Evolutionary conservation across 805 yeast genomes (phyloP), one percentile per base, ranked within the genome.

Genomic region (Schwanniomyces occidentalis): DNA sequence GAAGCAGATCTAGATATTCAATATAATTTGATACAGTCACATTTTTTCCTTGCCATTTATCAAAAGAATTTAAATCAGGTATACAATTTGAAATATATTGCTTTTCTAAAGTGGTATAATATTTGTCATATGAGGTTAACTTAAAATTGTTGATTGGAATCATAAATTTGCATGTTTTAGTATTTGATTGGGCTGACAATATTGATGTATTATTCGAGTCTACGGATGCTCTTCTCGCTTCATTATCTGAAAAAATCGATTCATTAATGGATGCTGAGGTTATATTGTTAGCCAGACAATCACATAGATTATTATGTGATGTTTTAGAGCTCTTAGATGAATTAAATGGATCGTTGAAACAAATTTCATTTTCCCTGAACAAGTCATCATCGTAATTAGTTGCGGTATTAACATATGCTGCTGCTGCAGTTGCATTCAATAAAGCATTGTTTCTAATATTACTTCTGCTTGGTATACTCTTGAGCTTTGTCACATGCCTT

Each of bases 21-120:
- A 23, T 16, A 27, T 32, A 45, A 28, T 53, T 51, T 9, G 58
- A 46, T n/a, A 58, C 24, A 1, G 52, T 49, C 13, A 56, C 25
- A 16, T 34, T 32, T 16, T 24, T 34, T 1, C 54, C 56, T 20
- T 37, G 34, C 73, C 73, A 68, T 37, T 49, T 58, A 40, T 65
- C 72, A 41, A 34, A 66, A 8, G 69, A 59, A 41, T 64, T 63
- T 34, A 67, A 52, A 27, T 47, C 51, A 1, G 70, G 71, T 8
- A 65, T 44, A 42, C 73, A 66, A 37, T 57, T 58, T 23, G 58
- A 52, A 14, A 68, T 63, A 44, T 58, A 65, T 35, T 54, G 58
- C 43, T 62, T 60, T 34, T 67, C 73, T 21, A 50, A 30, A 8
- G 49, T 38, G 16, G 56, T 41, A 22, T 50, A 43, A 18, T 34